Percentiles rank a stretch among this genome's conserved stretches.
Conservation (phyloP, 306 rosid species). For the Cucurbita ficifolia region DNA sequence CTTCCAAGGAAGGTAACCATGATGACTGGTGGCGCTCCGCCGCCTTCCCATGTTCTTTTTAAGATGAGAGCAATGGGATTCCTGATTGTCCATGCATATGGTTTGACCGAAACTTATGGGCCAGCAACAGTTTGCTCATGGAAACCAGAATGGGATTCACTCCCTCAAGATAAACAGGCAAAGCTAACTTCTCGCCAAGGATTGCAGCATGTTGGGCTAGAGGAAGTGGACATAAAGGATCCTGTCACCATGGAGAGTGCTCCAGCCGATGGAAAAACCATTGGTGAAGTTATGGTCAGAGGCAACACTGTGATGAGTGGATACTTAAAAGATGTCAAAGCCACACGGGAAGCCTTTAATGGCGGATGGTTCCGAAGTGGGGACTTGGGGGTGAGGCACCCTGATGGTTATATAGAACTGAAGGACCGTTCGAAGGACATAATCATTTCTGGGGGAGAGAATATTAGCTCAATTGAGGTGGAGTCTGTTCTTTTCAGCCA, state of each 20-base stretch:
- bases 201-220: conserved; percentile 56
- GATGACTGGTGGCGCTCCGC: conserved; percentile 76
- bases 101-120: conserved; percentile 85
- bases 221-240: conserved; percentile 54
- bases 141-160: conserved; percentile 71
- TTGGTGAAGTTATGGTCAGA: conserved; percentile 79
- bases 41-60: conserved; percentile 47
- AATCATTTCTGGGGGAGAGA: conserved; percentile 81
- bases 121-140: conserved; percentile 53
- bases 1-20: conserved; percentile 44
- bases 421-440: conserved; percentile 80
- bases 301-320: conserved; percentile 88
- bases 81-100: conserved; percentile 42
- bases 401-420: conserved; percentile 66
- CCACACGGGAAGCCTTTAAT: conserved; percentile 47
- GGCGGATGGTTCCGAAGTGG: conserved; percentile 83
- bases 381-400: conserved; percentile 72
- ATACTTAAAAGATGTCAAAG: conserved; percentile 47
- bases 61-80: conserved; percentile 65
- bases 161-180: conserved; percentile 44
- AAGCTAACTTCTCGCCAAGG: conserved; percentile 66
- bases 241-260: conserved; percentile 68
- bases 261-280: conserved; percentile 64
- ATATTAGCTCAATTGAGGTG: conserved; percentile 78
- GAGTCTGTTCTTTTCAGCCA: conserved; percentile 60